Percentiles rank a stretch among this genome's conserved stretches.
phyloP scores from a whole-genome alignment of 768 basidiomycete species.

The Boletus coccyginus region DNA sequence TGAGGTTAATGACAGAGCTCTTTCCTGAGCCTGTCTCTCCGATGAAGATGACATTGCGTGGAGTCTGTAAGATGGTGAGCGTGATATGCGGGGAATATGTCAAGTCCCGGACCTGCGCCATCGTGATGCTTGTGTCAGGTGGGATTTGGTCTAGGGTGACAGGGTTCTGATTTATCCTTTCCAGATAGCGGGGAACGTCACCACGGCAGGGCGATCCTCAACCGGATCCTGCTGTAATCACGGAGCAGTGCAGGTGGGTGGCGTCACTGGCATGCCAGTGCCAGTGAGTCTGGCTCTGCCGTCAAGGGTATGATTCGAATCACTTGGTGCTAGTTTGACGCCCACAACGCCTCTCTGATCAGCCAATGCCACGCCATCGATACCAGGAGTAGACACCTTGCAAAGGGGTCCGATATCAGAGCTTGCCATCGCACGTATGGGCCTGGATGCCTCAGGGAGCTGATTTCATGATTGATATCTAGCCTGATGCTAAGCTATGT shows the following conservation, averaged over 20 bases:
- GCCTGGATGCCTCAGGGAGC: background rate
- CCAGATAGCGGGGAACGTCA: background rate
- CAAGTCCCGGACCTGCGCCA: constrained; percentile 7
- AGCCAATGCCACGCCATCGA: background rate
- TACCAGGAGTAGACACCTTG: background rate
- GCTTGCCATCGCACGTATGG: background rate
- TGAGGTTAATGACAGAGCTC: constrained; percentile 43
- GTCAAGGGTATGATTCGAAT: background rate
- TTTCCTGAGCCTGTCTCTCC: constrained; percentile 36
- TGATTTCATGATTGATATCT: background rate
- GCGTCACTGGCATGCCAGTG: background rate
- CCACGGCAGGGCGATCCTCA: background rate
- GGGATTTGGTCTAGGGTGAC: background rate
- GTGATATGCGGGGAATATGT: background rate
- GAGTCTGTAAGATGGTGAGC: constrained; percentile 9
- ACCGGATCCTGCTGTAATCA: background rate
- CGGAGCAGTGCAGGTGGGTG: background rate
- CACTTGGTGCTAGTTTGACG: background rate
- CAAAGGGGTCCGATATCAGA: background rate
- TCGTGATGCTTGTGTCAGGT: background rate
- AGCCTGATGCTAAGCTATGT: no score
- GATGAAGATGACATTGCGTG: constrained; percentile 36
- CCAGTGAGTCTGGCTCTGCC: background rate
- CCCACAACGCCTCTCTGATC: background rate
- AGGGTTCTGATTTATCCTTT: background rate